These are phyloP conservation scores for Neurospora sp. DNA, from an alignment of 495 filamentous ascomycete species.

Conservation along the genomic window DNA sequence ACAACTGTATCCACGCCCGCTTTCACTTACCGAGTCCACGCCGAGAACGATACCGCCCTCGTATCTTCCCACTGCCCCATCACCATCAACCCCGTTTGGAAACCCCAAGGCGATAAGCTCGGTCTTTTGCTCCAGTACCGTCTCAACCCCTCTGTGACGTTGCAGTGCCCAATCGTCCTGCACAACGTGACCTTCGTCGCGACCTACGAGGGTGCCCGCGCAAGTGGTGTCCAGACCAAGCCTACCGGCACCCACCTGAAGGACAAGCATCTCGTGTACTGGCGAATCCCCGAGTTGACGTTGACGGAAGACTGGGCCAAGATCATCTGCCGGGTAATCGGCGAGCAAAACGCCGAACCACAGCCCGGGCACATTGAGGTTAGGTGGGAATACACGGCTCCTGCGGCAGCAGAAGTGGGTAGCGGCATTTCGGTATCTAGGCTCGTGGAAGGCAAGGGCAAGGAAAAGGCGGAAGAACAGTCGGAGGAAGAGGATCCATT, in stretches of 20 bases:
- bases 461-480: constrained; percentile 30
- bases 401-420: constrained; percentile 26
- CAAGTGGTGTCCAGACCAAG: constrained; percentile 59
- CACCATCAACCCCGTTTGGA: constrained; percentile 71
- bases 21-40: constrained; percentile 91
- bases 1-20: constrained; percentile 60
- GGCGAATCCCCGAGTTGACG: constrained; percentile 74
- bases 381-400: constrained; percentile 59
- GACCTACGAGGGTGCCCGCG: constrained; percentile 58
- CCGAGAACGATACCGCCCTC: constrained; percentile 57
- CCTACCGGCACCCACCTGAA: constrained; percentile 71
- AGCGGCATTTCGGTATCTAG: constrained; percentile 54
- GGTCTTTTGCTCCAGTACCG: constrained; percentile 77
- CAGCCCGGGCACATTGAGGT: constrained; percentile 70
- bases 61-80: constrained; percentile 50
- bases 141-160: constrained; percentile 62
- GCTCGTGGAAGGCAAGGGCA: constrained; percentile 32
- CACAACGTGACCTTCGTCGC: constrained; percentile 76
- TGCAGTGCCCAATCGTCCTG: constrained; percentile 47
- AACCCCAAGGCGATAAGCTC: constrained; percentile 68
- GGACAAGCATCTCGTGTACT: constrained; percentile 78
- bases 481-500: constrained; percentile 31
- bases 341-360: constrained; percentile 63
- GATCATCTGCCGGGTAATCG: constrained; percentile 66
- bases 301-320: constrained; percentile 53